Percentiles rank a stretch among this genome's conserved stretches.
phyloP scores from a whole-genome alignment of 2,329 filamentous ascomycete genomes.

The Fusarium avenaceum region DNA sequence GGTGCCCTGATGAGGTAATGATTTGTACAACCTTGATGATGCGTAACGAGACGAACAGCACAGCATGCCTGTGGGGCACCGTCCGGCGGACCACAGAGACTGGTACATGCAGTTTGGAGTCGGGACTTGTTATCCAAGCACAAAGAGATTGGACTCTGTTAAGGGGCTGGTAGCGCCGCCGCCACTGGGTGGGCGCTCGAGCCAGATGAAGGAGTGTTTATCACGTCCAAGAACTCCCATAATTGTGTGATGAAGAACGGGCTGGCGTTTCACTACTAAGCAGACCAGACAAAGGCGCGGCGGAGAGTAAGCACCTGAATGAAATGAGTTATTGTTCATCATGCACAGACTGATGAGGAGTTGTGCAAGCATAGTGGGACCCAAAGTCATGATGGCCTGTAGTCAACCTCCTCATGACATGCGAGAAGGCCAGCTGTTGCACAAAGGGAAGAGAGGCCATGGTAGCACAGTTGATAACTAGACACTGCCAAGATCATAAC shows the following conservation, averaged over 20 bases:
- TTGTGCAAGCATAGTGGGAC: slow-evolving; percentile 24
- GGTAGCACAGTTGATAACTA: background rate
- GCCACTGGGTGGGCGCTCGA: slow-evolving; percentile 41
- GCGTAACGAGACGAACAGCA: slow-evolving; percentile 28
- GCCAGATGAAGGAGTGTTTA: slow-evolving; percentile 35
- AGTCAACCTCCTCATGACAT: slow-evolving; percentile 15
- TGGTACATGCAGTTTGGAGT: slow-evolving; percentile 38
- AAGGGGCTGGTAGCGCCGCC: slow-evolving; percentile 48
- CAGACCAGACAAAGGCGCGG: background rate
- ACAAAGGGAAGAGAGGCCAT: background rate
- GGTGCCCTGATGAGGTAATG: slow-evolving; percentile 41
- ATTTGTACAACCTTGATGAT: slow-evolving; percentile 30
- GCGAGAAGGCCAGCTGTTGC: background rate
- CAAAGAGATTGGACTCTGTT: slow-evolving; percentile 46
- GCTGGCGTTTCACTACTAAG: slow-evolving; percentile 28
- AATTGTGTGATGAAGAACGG: slow-evolving; percentile 9
- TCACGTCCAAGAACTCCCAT: slow-evolving; percentile 16
- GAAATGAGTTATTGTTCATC: slow-evolving; percentile 16
- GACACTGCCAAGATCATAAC: background rate
- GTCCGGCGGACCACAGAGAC: slow-evolving; percentile 40
- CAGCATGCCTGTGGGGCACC: slow-evolving; percentile 11
- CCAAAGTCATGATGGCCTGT: slow-evolving; percentile 28
- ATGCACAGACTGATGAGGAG: slow-evolving; percentile 18
- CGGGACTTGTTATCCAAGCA: slow-evolving; percentile 34
- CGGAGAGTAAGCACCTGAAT: background rate